phyloP scores from a whole-genome alignment of 106 monocot species.

The Phalaenopsis aphrodite region DNA sequence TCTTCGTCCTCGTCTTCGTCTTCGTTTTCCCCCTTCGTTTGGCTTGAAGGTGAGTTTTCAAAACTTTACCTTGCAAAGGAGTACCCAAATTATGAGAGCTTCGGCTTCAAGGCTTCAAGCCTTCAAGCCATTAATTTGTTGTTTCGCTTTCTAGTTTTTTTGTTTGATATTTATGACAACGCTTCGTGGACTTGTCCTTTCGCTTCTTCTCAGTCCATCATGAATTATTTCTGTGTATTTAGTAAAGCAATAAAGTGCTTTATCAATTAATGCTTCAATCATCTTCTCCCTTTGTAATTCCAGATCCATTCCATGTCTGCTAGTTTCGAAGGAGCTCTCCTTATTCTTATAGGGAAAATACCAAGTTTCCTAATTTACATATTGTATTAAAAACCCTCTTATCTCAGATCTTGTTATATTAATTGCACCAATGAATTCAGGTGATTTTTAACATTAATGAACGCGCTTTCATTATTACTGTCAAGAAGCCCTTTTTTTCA shows the following conservation, averaged over 20 bases:
- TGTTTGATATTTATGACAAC: not conserved
- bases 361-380: not conserved
- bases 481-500: not conserved
- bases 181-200: not conserved
- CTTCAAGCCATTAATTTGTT: not conserved
- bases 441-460: not conserved
- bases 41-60: not conserved
- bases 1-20: not conserved
- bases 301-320: not conserved
- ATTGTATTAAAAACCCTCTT: not conserved
- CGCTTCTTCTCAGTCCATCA: not conserved
- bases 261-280: not conserved
- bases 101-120: not conserved
- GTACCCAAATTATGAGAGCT: not conserved
- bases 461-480: not conserved
- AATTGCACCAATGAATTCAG: not conserved
- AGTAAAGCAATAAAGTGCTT: constrained; percentile 1
- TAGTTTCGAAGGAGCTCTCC: not conserved
- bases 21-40: not conserved
- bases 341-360: not conserved
- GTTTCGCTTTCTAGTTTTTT: not conserved
- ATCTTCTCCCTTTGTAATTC: not conserved
- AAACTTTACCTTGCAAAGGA: not conserved
- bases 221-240: not conserved
- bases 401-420: not conserved